Evolutionary conservation across 2,329 filamentous ascomycete genomes (phyloP).

Genomic region (Cercospora janseana): DNA sequence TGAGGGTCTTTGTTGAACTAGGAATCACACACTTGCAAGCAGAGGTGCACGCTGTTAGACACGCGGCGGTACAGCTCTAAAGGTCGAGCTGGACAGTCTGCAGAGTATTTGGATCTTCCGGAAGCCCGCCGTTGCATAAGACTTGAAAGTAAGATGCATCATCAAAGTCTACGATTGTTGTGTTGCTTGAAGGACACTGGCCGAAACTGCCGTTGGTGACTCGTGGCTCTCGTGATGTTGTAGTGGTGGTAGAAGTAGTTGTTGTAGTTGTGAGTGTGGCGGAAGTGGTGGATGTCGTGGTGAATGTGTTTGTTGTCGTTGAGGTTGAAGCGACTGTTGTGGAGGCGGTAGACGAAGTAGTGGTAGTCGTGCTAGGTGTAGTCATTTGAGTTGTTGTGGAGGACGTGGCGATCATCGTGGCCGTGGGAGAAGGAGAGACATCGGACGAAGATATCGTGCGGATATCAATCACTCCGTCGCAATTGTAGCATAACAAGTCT

Average conservation of each 20-base stretch:
- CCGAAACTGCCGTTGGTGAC: too few species aligned
- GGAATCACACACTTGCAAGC: constrained; percentile 10
- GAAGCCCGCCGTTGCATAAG: too few species aligned
- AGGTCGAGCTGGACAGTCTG: too few species aligned
- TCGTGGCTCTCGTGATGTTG: neutral
- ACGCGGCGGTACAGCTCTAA: neutral
- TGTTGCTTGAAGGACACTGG: too few species aligned
- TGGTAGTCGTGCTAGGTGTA: neutral
- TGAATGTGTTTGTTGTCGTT: neutral
- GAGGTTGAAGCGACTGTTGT: neutral
- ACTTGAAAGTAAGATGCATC: neutral
- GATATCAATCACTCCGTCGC: too few species aligned
- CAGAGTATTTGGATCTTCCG: too few species aligned
- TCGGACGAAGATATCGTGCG: too few species aligned
- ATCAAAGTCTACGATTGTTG: too few species aligned
- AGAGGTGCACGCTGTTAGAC: neutral
- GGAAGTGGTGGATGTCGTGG: neutral
- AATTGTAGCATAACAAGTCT: too few species aligned
- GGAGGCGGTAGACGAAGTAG: neutral
- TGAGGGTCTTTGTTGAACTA: constrained; percentile 3
- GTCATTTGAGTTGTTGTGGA: neutral
- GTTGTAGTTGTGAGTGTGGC: neutral
- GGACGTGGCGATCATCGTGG: too few species aligned
- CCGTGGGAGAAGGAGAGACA: too few species aligned
- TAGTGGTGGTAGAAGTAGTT: neutral